Conservation (phyloP, 371 early-diverging fungal species). For the Nematocida sp. region DNA sequence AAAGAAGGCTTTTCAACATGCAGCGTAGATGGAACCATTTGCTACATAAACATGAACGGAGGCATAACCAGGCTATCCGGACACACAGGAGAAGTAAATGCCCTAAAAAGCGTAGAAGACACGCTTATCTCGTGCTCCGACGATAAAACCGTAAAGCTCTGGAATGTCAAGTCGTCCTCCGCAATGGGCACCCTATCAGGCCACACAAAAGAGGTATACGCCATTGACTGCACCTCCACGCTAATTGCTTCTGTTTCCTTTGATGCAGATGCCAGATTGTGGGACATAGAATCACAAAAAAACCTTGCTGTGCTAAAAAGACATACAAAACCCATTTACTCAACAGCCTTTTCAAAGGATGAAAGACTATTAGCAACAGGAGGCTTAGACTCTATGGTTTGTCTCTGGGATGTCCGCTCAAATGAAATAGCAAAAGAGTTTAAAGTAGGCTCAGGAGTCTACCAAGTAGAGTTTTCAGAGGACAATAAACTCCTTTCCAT, state of each 20-base stretch:
- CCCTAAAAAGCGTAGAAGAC: neutral
- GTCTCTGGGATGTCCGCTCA: slow-evolving; percentile 48
- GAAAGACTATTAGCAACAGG: slow-evolving; percentile 76
- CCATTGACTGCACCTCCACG: slow-evolving; percentile 74
- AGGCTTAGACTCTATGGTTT: slow-evolving; percentile 71
- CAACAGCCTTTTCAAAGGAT: slow-evolving; percentile 77
- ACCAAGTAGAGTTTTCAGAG: slow-evolving; percentile 35
- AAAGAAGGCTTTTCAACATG: slow-evolving; percentile 33
- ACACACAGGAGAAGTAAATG: slow-evolving; percentile 42
- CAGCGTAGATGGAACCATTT: slow-evolving; percentile 42
- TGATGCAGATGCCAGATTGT: slow-evolving; percentile 78
- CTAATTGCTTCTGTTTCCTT: slow-evolving; percentile 83
- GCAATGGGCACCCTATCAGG: slow-evolving; percentile 66
- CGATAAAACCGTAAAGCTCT: slow-evolving; percentile 72
- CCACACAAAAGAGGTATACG: slow-evolving; percentile 74
- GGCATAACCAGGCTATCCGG: neutral
- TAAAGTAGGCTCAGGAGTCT: slow-evolving; percentile 41
- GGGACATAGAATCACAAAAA: slow-evolving; percentile 70
- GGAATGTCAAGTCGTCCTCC: slow-evolving; percentile 51
- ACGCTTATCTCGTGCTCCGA: slow-evolving; percentile 76
- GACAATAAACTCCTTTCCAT: slow-evolving; percentile 9
- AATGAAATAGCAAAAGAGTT: slow-evolving; percentile 52
- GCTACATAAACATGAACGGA: slow-evolving; percentile 6
- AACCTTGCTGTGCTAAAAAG: slow-evolving; percentile 69
- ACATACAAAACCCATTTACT: slow-evolving; percentile 76